phyloP scores from a whole-genome alignment of 441 rosid genomes.

The Croton setiger region DNA sequence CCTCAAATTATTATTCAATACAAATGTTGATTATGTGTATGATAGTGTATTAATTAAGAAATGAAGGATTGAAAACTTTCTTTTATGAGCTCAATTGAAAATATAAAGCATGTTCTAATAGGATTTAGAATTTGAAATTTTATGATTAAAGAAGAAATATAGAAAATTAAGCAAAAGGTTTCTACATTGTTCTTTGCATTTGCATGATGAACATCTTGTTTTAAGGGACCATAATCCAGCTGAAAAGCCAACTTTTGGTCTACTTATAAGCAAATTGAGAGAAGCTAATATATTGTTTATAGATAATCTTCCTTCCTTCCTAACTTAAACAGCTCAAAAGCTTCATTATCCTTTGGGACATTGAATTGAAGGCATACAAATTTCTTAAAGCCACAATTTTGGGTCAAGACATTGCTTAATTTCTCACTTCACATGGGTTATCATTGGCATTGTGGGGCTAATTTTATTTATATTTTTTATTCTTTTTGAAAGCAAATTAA shows the following conservation, averaged over 20 bases:
- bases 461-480: too few species aligned
- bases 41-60: too few species aligned
- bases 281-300: too few species aligned
- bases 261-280: constrained; percentile 2
- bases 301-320: too few species aligned
- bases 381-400: background rate
- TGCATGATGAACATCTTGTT: too few species aligned
- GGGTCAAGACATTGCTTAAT: constrained; percentile 9
- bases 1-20: too few species aligned
- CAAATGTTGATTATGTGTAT: too few species aligned
- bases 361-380: background rate
- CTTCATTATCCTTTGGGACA: constrained; percentile 18
- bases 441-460: constrained; percentile 14
- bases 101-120: background rate
- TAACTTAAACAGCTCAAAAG: constrained; percentile 30
- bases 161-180: background rate
- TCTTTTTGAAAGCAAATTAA: too few species aligned
- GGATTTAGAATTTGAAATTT: background rate
- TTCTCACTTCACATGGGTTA: constrained; percentile 18
- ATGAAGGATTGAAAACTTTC: too few species aligned
- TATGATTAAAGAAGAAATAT: background rate
- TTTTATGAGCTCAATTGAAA: background rate
- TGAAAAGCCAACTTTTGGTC: constrained; percentile 25
- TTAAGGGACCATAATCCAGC: too few species aligned
- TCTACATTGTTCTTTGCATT: background rate